phyloP scores from a whole-genome alignment of 2,329 filamentous ascomycete species.

The Microsporum canis region DNA sequence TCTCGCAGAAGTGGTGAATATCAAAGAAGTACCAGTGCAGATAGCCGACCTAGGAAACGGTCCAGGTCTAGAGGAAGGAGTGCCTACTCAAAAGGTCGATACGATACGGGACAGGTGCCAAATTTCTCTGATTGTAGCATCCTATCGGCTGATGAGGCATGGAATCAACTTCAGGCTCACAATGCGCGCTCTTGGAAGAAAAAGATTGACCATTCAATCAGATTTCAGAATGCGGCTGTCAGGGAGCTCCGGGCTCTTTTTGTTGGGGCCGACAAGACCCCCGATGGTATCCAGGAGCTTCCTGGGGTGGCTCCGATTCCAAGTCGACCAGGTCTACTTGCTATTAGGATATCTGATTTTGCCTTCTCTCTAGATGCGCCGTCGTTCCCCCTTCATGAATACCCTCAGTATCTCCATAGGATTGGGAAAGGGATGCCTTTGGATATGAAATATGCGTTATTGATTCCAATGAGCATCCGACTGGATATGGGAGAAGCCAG shows the following conservation, averaged over 20 bases:
- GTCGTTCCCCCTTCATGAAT: constrained; percentile 70
- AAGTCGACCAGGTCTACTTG: constrained; percentile 71
- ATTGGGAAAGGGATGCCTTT: constrained; percentile 95
- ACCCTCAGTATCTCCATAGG: constrained; percentile 71
- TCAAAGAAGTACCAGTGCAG: constrained; percentile 47
- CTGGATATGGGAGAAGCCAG: constrained; percentile 84
- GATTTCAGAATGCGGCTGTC: constrained; percentile 59
- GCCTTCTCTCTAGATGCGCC: constrained; percentile 83
- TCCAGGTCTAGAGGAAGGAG: constrained; percentile 24
- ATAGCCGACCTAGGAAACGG: constrained; percentile 31
- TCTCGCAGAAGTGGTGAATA: constrained; percentile 29
- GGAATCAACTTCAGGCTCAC: constrained; percentile 60
- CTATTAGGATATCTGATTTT: constrained; percentile 69
- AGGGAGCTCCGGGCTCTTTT: constrained; percentile 68
- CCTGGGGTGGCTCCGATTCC: constrained; percentile 81
- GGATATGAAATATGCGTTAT: constrained; percentile 78
- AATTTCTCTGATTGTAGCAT: constrained; percentile 61
- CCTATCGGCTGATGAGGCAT: constrained; percentile 64
- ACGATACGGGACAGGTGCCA: constrained; percentile 68
- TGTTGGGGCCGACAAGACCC: constrained; percentile 68
- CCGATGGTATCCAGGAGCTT: constrained; percentile 68
- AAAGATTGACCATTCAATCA: constrained; percentile 68
- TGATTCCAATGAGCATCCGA: constrained; percentile 81
- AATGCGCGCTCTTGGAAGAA: constrained; percentile 88
- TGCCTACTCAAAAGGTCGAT: constrained; percentile 40